Conservation (phyloP, 2,329 filamentous ascomycete genomes). For the Fusarium ramigenum region DNA sequence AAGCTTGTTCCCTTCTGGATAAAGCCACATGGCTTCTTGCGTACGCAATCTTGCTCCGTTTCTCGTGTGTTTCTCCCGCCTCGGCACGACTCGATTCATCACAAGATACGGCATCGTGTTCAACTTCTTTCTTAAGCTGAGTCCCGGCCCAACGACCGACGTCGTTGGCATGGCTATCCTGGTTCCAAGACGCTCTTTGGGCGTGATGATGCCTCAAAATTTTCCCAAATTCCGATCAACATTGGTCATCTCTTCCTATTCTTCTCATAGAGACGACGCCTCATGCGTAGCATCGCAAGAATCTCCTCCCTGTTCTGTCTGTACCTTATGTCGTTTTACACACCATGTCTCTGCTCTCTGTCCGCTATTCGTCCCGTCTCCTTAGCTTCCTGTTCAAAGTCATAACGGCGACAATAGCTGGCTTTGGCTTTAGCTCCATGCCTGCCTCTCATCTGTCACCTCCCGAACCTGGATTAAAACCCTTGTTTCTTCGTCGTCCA, state of each 20-base stretch:
- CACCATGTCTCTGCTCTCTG: slow-evolving; percentile 41
- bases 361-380: slow-evolving; percentile 33
- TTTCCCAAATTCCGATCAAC: not conserved
- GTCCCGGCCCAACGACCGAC: slow-evolving; percentile 2
- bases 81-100: not conserved
- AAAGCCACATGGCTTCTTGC: not conserved
- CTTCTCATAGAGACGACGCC: slow-evolving; percentile 3
- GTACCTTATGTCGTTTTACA: slow-evolving; percentile 42
- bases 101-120: slow-evolving; percentile 10
- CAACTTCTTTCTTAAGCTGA: slow-evolving; percentile 22
- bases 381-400: slow-evolving; percentile 6
- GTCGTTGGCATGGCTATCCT: slow-evolving; percentile 3
- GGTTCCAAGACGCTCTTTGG: not conserved
- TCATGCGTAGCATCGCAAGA: slow-evolving; percentile 25
- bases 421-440: not conserved
- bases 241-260: not conserved
- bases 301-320: slow-evolving; percentile 4
- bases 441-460: slow-evolving; percentile 19
- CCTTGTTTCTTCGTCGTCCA: slow-evolving; percentile 33
- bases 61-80: not conserved
- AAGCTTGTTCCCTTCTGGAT: slow-evolving; percentile 1
- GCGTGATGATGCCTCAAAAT: not conserved
- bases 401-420: slow-evolving; percentile 2
- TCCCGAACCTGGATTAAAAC: slow-evolving; percentile 23
- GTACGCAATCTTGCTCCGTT: not conserved